Conservation (phyloP, 2,329 filamentous ascomycete species). For the Cytospora piceae region DNA sequence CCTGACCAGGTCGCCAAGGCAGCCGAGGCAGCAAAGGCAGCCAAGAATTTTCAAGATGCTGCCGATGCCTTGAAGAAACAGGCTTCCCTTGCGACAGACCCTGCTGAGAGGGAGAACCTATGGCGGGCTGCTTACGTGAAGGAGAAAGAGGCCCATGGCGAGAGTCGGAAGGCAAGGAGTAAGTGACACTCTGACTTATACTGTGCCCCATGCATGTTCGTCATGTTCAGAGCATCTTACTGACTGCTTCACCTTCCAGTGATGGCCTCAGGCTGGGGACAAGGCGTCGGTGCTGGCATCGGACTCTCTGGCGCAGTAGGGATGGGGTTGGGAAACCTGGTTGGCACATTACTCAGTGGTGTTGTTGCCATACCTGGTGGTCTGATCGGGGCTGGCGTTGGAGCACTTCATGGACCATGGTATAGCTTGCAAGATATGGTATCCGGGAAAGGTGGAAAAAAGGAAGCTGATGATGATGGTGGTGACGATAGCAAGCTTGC, state of each 20-base stretch:
- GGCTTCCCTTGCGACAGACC: slow-evolving; percentile 21
- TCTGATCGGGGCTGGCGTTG: slow-evolving; percentile 28
- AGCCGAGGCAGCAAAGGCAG: slow-evolving; percentile 25
- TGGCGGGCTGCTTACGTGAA: slow-evolving; percentile 28
- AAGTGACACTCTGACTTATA: not conserved
- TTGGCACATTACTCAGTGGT: slow-evolving; percentile 25
- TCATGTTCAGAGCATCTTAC: not conserved
- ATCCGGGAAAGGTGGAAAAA: slow-evolving; percentile 4
- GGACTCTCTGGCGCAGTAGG: slow-evolving; percentile 27
- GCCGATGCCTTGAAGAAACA: slow-evolving; percentile 29
- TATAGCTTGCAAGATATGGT: slow-evolving; percentile 22
- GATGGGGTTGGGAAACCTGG: slow-evolving; percentile 28
- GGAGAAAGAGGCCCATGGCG: slow-evolving; percentile 29
- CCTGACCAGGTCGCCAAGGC: slow-evolving; percentile 15
- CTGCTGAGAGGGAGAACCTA: slow-evolving; percentile 25
- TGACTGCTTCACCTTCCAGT: slow-evolving; percentile 7
- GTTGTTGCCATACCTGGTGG: slow-evolving; percentile 27
- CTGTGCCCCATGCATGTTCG: too few species aligned
- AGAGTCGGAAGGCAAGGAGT: slow-evolving; percentile 30
- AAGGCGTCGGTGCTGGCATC: slow-evolving; percentile 24
- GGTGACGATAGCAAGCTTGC: slow-evolving; percentile 15
- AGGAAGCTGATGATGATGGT: slow-evolving; percentile 1
- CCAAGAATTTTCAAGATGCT: slow-evolving; percentile 27
- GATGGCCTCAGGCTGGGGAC: slow-evolving; percentile 28
- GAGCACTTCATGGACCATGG: slow-evolving; percentile 27